Evolutionary conservation across 108 stramenopile genomes (phyloP), one percentile per base, ranked within the genome.

Genomic region (Cyclotella kingstonii): DNA sequence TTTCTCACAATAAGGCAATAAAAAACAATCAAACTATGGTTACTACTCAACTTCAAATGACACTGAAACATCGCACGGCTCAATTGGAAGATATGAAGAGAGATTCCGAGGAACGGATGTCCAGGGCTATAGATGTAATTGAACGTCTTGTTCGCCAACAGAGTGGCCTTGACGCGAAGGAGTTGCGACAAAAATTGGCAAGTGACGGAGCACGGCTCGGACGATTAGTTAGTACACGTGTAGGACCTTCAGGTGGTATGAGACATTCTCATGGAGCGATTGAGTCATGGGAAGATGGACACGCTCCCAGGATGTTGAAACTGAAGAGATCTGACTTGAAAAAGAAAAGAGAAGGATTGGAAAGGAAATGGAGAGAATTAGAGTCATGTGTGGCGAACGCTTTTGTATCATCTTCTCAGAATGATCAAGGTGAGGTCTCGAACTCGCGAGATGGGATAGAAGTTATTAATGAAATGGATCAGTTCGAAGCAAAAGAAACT

Each of bases 281-380:
- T 35, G 86, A 87, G 64, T 71, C 54, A 22, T 94, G 92, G 92
- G 86, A 94, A 61, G 92, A 94, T 45, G 92, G 92, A 21, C 69
- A 85, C 44, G 89, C 84, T 6, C 75, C 86, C 2, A 59, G 54
- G 30, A 59, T 70, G 15, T 54, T 88, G 63, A 68, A 78, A 25
- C 51, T 53, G 12, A 59, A 70, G 26, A 78, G 78, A 43, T 39
- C 50, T 9, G 79, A 77, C 19, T 55, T 86, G 58, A 60, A 43
- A 40, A 35, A 46, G 31, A 78, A 81, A 57, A 70, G 66, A 40
- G 54, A 80, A 26, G 34, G 28, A 8, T 43, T 89, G 54, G 83
- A 59, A 56, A 62, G 46, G 28, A 44, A 56, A 17, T 30, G 45
- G 61, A 42, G 54, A 8, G 78, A 70, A 26, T 44, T 68, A 9